Evolutionary conservation across 441 rosid species (phyloP), one percentile per base, ranked within the genome.

Genomic region (Erodium moschatum): DNA sequence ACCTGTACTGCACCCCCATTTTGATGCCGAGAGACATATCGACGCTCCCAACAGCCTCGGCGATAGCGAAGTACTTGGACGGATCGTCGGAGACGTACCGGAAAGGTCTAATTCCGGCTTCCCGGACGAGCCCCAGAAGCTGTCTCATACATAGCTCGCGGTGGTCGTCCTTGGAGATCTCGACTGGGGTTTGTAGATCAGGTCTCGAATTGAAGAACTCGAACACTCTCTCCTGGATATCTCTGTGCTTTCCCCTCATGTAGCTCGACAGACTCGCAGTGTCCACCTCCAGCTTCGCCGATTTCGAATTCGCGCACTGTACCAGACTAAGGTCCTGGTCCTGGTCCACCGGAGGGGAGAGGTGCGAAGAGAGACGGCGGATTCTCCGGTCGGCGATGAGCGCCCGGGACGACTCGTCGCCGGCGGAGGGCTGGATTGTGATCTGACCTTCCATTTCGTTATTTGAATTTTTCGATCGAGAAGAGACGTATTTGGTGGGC

Each of bases 1-100:
- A 93, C 97, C 97, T 94, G 83, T 75, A 91, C 12, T 94, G 97
- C 46, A 89, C 97, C 2, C 97, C 98, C 78, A 91, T 65, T 83
- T 91, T 91, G 85, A 91, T 87, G 68, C 86, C 97, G 77, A 94
- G 84, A 38, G 99, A 91, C 76, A 88, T 82, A 61, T 94, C 98
- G 6, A 88, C 75, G 69, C 88, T 79, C 16, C 97, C 97, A 72
- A 76, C 89, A 67, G 97, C 98, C 82, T 94, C 97, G 33, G 69
- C 20, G 61, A 89, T 81, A 12, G 98, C 97, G 70, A 89, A 91
- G 74, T 89, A 91, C 86, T 81, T 82, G 0, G 60, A 81, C 0
- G 97, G 98, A 73, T 94, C 98, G 0, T 94, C 98, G 16, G 58
- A 76, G 0, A 87, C 83, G 40, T 79, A 85, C 70, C 72, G 71